A percentile compares a stretch with the other conserved stretches of the same genome.
Evolutionary conservation across 2,329 filamentous ascomycete genomes (phyloP).

Genomic region (Aureobasidium zeae): DNA sequence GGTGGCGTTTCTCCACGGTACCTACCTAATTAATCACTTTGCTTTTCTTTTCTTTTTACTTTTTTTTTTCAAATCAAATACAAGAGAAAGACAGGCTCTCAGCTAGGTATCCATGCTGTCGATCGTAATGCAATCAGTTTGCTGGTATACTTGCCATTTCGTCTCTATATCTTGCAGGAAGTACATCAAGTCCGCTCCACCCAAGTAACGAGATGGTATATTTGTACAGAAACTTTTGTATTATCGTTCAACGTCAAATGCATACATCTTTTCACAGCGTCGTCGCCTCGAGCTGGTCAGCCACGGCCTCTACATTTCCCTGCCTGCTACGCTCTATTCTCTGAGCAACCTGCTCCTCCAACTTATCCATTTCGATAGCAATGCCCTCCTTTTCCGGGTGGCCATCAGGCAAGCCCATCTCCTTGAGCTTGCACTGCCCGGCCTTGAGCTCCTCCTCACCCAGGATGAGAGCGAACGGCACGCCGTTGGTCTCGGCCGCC

Average conservation of each 20-base stretch:
- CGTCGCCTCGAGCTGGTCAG: constrained; percentile 14
- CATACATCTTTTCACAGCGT: constrained; percentile 3
- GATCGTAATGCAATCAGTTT: too few relatives aligned
- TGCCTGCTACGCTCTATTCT: constrained; percentile 34
- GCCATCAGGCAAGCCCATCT: constrained; percentile 66
- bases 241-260: too few relatives aligned
- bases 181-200: too few relatives aligned
- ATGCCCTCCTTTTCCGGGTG: constrained; percentile 88
- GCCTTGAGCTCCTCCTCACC: constrained; percentile 80
- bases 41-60: too few relatives aligned
- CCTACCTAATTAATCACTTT: too few relatives aligned
- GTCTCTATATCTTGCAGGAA: too few relatives aligned
- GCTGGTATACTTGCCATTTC: too few relatives aligned
- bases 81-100: too few relatives aligned
- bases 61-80: not conserved
- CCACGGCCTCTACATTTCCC: constrained; percentile 21
- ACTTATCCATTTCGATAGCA: constrained; percentile 54
- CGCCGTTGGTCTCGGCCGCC: constrained; percentile 66
- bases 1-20: not conserved
- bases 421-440: constrained; percentile 83
- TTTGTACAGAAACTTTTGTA: too few relatives aligned
- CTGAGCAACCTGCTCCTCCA: constrained; percentile 55
- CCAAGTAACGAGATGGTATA: too few relatives aligned
- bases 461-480: constrained; percentile 80
- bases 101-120: too few relatives aligned